Base-by-base conservation (phyloP, 768 basidiomycete genomes). In the Brasilioporus rufonigricans region DNA sequence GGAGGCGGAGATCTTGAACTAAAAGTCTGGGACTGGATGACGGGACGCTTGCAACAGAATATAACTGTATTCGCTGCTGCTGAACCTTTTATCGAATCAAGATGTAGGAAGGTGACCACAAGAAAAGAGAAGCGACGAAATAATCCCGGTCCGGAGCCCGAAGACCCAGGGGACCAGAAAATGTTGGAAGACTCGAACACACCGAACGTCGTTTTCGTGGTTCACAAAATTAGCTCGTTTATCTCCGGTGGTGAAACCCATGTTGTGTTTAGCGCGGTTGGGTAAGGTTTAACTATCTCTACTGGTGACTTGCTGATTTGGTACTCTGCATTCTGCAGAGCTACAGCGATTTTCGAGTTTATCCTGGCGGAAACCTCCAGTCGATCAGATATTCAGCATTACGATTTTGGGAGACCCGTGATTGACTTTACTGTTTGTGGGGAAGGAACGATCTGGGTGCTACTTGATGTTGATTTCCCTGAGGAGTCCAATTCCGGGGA, bases 1-100 rank as follows among this genome's bases (percentile, higher is more conserved):
- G 96, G 91, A 7, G 96, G 96, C 12, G 96, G 95, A 0, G 96
- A 98, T 62, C 74, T 80, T 0, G 72, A 77, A 50, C 68, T 96
- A 19, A 87, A 86, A 63, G 56, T 92, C 9, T 95, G 91, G 91
- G 80, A 91, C 57, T 91, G 88, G 85, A 79, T 85, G 70, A 74
- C 75, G 0, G 94, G 93, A 0, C 60, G 61, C 33, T 65, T 82
- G 35, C 68, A 78, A 33, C 73, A 74, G 29, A 79, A 84, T 36
- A 72, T 96, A 11, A 62, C 69, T 5, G 74, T 95, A 19, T 68
- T 71, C 53, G 69, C 76, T 8, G 62, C 65, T 0, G 76, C 84
- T 16, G 74, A 78, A 52, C 80, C 78, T 0, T 84, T 77, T 54
- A 74, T 85, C 21, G 27, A 4, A 29, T 9, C 27, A 29, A 29